Conservation (phyloP, 225 moss, liverwort and hornwort genomes). For the Lunularia cruciata region DNA sequence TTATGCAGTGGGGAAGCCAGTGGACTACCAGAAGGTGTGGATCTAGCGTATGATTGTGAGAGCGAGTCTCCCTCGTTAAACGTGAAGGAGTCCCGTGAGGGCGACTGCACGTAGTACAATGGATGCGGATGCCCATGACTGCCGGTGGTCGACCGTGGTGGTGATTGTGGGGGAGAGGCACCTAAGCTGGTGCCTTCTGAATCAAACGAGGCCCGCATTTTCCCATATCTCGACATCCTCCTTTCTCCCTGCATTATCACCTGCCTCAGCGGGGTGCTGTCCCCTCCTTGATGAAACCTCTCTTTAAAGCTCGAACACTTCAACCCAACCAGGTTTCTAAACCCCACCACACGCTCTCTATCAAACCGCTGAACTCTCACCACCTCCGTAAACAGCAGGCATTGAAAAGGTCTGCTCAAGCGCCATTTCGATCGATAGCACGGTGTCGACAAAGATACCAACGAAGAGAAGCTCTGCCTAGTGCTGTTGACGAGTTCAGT, state of each 20-base stretch:
- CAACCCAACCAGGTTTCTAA: not conserved
- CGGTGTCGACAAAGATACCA: not conserved
- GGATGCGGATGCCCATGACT: conserved; percentile 59
- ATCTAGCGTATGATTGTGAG: conserved; percentile 72
- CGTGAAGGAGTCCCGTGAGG: conserved; percentile 75
- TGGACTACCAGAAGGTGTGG: conserved; percentile 62
- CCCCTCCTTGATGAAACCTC: no score
- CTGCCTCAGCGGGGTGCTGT: not conserved
- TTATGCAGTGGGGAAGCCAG: conserved; percentile 67
- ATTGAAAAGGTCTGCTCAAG: not conserved
- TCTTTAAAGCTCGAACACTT: not conserved
- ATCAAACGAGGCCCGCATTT: conserved; percentile 39
- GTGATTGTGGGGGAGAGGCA: conserved; percentile 34
- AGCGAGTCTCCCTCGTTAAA: conserved; percentile 67
- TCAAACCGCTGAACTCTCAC: not conserved
- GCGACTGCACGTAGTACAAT: conserved; percentile 79
- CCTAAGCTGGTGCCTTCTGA: conserved; percentile 37
- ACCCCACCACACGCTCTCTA: not conserved
- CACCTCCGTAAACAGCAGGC: not conserved
- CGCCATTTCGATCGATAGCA: not conserved
- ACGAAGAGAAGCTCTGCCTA: no score
- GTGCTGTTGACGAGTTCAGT: no score
- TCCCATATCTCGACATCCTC: conserved; percentile 29
- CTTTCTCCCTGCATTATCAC: conserved; percentile 11
- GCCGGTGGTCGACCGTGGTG: conserved; percentile 1